phyloP scores from a whole-genome alignment of 2,329 filamentous ascomycete genomes.

The Colletotrichum limetticola region DNA sequence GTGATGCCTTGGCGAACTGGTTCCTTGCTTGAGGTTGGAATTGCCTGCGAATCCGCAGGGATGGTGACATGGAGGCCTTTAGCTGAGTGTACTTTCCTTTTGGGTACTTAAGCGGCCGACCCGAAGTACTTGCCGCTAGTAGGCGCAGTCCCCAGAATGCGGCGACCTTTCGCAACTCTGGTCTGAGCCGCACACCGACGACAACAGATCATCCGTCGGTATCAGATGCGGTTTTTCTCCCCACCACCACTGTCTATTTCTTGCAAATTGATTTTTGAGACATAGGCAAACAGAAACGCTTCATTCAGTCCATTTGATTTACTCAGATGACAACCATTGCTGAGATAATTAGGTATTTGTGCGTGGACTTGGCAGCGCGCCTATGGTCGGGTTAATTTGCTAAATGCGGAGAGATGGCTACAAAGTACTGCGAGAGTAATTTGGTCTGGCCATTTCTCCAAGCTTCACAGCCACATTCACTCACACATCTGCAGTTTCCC shows the following conservation, averaged over 20 bases:
- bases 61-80: constrained; percentile 15
- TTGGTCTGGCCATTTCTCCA: constrained; percentile 3
- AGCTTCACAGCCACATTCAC: constrained; percentile 29
- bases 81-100: neutral
- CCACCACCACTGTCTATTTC: neutral
- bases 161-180: constrained; percentile 28
- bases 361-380: neutral
- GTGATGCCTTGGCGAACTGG: constrained; percentile 16
- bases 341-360: neutral
- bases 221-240: constrained; percentile 3
- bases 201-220: constrained; percentile 17
- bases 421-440: neutral
- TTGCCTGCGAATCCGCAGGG: constrained; percentile 28
- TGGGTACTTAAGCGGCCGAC: rapidly evolving
- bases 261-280: neutral
- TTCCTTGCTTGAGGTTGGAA: constrained; percentile 33
- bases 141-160: constrained; percentile 14
- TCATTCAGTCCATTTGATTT: neutral
- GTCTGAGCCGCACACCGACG: constrained; percentile 32
- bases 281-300: neutral
- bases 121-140: neutral
- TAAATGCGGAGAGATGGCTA: neutral
- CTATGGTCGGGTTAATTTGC: constrained; percentile 16
- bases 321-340: neutral
- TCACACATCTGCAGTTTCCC: neutral